Conservation (phyloP, 2,329 filamentous ascomycete species). For the Endoconidiophora laricicola region DNA sequence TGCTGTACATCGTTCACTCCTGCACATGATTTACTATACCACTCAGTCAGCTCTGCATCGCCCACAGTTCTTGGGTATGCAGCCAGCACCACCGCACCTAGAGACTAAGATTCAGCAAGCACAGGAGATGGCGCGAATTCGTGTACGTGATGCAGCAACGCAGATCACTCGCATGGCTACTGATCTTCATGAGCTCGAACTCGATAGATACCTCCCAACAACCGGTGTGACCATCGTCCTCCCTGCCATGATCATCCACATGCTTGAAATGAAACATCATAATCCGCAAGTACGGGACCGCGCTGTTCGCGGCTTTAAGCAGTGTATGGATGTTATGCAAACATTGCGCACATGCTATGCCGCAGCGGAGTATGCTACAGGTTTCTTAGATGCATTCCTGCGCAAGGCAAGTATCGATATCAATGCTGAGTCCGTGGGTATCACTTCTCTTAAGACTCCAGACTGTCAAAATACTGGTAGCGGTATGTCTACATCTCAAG, state of each 20-base stretch:
- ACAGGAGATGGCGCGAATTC: slow-evolving; percentile 56
- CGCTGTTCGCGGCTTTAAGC: slow-evolving; percentile 66
- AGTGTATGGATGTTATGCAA: slow-evolving; percentile 85
- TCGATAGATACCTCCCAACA: slow-evolving; percentile 70
- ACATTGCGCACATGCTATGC: slow-evolving; percentile 78
- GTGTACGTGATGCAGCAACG: slow-evolving; percentile 67
- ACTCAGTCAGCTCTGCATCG: slow-evolving; percentile 81
- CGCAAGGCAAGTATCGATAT: slow-evolving; percentile 71
- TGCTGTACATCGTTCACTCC: slow-evolving; percentile 60
- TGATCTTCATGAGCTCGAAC: slow-evolving; percentile 52
- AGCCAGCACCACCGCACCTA: slow-evolving; percentile 22
- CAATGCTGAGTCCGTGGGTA: slow-evolving; percentile 20
- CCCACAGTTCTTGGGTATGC: slow-evolving; percentile 73
- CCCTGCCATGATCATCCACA: slow-evolving; percentile 83
- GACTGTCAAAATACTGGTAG: too few relatives aligned
- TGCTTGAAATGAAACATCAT: slow-evolving; percentile 79
- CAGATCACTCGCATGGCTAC: slow-evolving; percentile 75
- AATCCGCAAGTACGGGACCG: slow-evolving; percentile 53
- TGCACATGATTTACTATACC: slow-evolving; percentile 89
- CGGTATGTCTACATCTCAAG: slow-evolving; percentile 15
- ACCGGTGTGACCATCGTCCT: slow-evolving; percentile 82
- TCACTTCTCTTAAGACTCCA: too few relatives aligned
- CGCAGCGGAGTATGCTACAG: slow-evolving; percentile 88
- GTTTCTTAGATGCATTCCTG: slow-evolving; percentile 83
- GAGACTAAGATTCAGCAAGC: slow-evolving; percentile 11